Percentiles rank a stretch among this genome's conserved stretches.
Conservation (phyloP, 257 asterid species). For the Apocynum venetum region DNA sequence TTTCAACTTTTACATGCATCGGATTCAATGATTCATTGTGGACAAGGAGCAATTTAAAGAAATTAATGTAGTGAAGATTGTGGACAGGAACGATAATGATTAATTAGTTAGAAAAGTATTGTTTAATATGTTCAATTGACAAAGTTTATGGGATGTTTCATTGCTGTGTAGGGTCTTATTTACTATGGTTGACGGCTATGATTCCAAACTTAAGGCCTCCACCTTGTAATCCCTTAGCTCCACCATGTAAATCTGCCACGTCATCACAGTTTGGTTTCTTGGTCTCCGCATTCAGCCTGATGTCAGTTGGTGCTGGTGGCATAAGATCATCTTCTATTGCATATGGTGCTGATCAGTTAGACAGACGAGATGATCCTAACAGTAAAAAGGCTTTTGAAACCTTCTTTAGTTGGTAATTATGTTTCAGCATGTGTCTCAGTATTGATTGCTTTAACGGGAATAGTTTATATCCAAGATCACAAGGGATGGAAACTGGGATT, state of each 20-base stretch:
- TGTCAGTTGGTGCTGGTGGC: conserved; percentile 72
- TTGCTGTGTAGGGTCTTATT: conserved; percentile 45
- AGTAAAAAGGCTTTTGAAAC: conserved; percentile 42
- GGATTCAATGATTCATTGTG: too few species aligned
- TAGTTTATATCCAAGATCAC: conserved; percentile 64
- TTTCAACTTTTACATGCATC: too few species aligned
- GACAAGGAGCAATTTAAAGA: too few species aligned
- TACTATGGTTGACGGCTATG: conserved; percentile 64
- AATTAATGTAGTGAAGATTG: too few species aligned
- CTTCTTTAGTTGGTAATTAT: conserved; percentile 61
- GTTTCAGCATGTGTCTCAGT: conserved; percentile 46
- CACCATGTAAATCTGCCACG: conserved; percentile 35
- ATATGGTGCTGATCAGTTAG: conserved; percentile 72
- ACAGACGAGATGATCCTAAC: conserved; percentile 23
- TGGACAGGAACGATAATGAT: too few species aligned
- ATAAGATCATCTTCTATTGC: conserved; percentile 59
- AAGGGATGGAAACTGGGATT: conserved; percentile 63
- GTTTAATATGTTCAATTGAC: too few species aligned
- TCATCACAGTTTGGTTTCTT: conserved; percentile 34
- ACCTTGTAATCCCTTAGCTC: conserved; percentile 26
- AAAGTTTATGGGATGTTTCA: not conserved
- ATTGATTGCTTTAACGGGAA: conserved; percentile 44
- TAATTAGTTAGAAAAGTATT: too few species aligned
- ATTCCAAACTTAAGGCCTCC: conserved; percentile 43
- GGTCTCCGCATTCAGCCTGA: conserved; percentile 44